Conservation (phyloP, 2,329 filamentous ascomycete genomes). For the Curvularia verruculosa region DNA sequence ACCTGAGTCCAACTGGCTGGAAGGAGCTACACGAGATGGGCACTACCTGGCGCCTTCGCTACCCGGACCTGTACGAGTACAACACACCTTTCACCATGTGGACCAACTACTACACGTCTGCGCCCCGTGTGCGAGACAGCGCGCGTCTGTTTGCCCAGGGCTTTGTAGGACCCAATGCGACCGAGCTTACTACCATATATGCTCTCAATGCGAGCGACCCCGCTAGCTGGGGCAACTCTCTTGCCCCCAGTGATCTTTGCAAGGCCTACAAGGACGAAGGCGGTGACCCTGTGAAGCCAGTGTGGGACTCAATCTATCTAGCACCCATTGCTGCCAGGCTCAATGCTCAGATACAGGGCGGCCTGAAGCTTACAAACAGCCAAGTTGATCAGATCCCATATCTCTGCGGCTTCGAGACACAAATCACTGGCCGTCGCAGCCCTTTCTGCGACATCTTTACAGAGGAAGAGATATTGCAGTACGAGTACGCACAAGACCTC, state of each 20-base stretch:
- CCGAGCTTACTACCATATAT: constrained; percentile 61
- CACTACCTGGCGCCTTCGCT: constrained; percentile 54
- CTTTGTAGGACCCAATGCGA: constrained; percentile 64
- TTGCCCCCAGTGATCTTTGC: constrained; percentile 68
- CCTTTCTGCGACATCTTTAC: constrained; percentile 69
- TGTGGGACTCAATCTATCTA: constrained; percentile 60
- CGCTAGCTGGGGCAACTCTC: constrained; percentile 64
- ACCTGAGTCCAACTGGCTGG: constrained; percentile 66
- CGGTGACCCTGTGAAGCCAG: constrained; percentile 54
- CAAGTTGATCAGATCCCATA: constrained; percentile 68
- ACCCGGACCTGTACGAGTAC: constrained; percentile 58
- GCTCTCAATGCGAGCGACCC: constrained; percentile 64
- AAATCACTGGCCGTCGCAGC: constrained; percentile 65
- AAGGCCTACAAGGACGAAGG: constrained; percentile 63
- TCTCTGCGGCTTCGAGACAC: constrained; percentile 73
- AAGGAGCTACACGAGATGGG: constrained; percentile 66
- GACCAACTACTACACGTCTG: constrained; percentile 65
- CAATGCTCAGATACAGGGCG: constrained; percentile 60
- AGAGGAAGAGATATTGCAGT: constrained; percentile 65
- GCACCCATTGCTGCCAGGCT: constrained; percentile 62
- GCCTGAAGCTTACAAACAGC: constrained; percentile 59
- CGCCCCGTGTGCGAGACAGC: constrained; percentile 65
- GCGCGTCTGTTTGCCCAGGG: constrained; percentile 67
- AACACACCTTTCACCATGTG: constrained; percentile 63
- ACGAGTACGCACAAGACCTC: constrained; percentile 72